Evolutionary conservation across 805 yeast species (phyloP).

Genomic region (Kodamaea leandrae): DNA sequence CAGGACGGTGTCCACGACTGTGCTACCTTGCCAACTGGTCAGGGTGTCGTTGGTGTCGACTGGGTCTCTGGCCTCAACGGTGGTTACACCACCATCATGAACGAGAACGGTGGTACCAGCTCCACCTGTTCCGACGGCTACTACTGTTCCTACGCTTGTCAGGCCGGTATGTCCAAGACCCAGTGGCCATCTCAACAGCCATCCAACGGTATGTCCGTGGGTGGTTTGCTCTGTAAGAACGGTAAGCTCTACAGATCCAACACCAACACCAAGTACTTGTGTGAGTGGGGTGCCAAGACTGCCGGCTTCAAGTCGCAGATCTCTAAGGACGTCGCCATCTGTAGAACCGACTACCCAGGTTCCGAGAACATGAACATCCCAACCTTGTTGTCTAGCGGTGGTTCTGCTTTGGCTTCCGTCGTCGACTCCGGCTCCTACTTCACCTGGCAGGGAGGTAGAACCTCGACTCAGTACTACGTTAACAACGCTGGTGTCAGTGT

Average conservation of each 20-base stretch:
- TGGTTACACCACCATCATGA: constrained; percentile 45
- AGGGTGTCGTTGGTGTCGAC: constrained; percentile 63
- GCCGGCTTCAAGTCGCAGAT: constrained; percentile 55
- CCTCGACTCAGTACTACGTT: constrained; percentile 73
- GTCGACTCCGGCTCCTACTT: constrained; percentile 60
- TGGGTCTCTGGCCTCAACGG: constrained; percentile 42
- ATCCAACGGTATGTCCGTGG: constrained; percentile 60
- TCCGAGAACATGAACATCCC: constrained; percentile 79
- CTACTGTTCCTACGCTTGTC: constrained; percentile 77
- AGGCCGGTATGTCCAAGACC: constrained; percentile 77
- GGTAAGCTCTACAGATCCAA: constrained; percentile 66
- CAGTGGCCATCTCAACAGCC: constrained; percentile 76
- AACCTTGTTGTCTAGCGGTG: constrained; percentile 58
- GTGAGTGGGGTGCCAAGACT: constrained; percentile 61
- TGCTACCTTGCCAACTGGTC: constrained; percentile 68
- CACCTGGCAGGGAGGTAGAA: constrained; percentile 59
- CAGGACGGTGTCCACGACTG: constrained; percentile 71
- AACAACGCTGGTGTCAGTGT: constrained; percentile 72
- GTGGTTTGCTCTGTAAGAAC: constrained; percentile 62
- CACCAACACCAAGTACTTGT: constrained; percentile 48
- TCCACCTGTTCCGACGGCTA: constrained; percentile 57
- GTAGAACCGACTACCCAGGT: constrained; percentile 82
- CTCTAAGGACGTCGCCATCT: constrained; percentile 54
- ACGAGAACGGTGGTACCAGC: constrained; percentile 49
- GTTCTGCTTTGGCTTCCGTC: constrained; percentile 50